Evolutionary conservation across 106 monocot species (phyloP).

Genomic region (Dendrobium officinale): DNA sequence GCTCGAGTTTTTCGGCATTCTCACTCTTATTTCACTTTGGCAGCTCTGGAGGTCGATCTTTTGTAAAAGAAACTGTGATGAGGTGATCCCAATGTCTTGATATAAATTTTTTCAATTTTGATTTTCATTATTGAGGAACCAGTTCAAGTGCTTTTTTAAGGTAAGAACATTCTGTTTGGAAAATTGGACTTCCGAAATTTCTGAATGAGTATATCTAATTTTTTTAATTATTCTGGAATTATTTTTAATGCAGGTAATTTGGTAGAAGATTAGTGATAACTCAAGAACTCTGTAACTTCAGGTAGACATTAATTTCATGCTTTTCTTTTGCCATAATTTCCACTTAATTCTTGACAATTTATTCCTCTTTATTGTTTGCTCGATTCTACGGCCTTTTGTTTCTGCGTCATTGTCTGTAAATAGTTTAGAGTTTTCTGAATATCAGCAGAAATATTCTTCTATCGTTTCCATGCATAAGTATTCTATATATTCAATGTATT

Average conservation of each 20-base stretch:
- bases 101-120: not conserved
- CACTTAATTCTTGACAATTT: too few relatives aligned
- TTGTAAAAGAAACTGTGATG: conserved; percentile 88
- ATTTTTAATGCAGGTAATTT: not conserved
- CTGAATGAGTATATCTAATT: too few relatives aligned
- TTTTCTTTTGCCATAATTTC: too few relatives aligned
- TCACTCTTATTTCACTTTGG: not conserved
- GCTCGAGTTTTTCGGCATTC: not conserved
- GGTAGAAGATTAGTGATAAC: not conserved
- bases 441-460: not conserved
- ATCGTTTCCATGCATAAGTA: not conserved
- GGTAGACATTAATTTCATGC: too few relatives aligned
- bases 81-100: conserved; percentile 14
- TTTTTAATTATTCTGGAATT: not conserved
- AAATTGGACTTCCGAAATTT: too few relatives aligned
- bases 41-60: conserved; percentile 82
- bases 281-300: too few relatives aligned
- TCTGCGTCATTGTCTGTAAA: not conserved
- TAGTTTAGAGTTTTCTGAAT: not conserved
- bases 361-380: not conserved
- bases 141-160: not conserved
- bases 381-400: not conserved
- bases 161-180: not conserved
- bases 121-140: not conserved
- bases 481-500: conserved; percentile 1